Percentiles rank a stretch among this genome's conserved stretches.
phyloP scores from a whole-genome alignment of 1,139 yeast genomes.

The Diutina mesorugosa region DNA sequence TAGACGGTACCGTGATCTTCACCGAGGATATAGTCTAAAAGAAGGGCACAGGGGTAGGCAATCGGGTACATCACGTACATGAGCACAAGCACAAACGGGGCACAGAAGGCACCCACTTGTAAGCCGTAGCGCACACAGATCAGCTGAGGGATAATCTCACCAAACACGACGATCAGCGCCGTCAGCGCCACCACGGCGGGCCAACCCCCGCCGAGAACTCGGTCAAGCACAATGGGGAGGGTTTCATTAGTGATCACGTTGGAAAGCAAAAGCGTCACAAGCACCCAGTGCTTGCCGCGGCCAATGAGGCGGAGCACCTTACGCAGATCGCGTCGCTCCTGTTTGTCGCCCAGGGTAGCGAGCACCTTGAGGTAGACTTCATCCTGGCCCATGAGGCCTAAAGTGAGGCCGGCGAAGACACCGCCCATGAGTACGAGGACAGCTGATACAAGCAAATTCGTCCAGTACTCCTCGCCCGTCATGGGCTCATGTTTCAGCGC shows the following conservation, averaged over 20 bases:
- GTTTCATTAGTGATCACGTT: conserved; percentile 95
- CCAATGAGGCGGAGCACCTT: conserved; percentile 63
- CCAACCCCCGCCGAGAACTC: conserved; percentile 95
- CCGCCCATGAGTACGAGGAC: conserved; percentile 81
- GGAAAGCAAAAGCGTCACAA: conserved; percentile 72
- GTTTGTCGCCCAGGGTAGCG: conserved; percentile 40
- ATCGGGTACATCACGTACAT: conserved; percentile 90
- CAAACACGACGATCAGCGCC: conserved; percentile 84
- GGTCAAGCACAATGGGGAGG: conserved; percentile 83
- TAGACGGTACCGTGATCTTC: conserved; percentile 95
- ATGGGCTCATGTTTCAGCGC: not conserved
- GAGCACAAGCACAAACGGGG: conserved; percentile 74
- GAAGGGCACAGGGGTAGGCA: conserved; percentile 79
- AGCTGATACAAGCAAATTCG: conserved; percentile 46
- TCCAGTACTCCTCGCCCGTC: conserved; percentile 25
- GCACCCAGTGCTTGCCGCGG: conserved; percentile 94
- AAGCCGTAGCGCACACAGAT: conserved; percentile 87
- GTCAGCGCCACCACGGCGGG: conserved; percentile 92
- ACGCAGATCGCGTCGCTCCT: conserved; percentile 59
- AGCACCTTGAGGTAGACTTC: conserved; percentile 78
- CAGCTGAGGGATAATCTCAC: conserved; percentile 94
- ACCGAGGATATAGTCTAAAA: conserved; percentile 75
- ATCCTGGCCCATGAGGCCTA: conserved; percentile 96
- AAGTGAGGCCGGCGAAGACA: conserved; percentile 87
- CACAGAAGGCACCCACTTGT: conserved; percentile 79